Conservation (phyloP, 73 alveolate species). For the Symbiodinium natans region DNA sequence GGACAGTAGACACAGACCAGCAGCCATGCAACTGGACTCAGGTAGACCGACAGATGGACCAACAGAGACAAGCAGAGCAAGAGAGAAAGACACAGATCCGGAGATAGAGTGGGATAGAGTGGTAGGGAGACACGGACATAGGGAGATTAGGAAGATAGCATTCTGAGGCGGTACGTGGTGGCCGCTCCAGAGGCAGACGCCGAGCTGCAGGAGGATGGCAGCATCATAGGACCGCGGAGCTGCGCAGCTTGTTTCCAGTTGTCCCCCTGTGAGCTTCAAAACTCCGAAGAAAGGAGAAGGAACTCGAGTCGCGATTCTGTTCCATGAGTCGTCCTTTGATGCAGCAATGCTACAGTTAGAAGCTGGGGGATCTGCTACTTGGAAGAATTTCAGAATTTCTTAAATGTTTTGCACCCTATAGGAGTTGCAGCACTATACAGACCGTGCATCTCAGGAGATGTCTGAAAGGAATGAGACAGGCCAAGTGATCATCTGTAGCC, state of each 20-base stretch:
- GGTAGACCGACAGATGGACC: too few species aligned
- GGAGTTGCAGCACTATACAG: background rate
- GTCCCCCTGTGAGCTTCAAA: background rate
- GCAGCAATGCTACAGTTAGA: slow-evolving; percentile 46
- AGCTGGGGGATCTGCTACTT: slow-evolving; percentile 32
- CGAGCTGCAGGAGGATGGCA: slow-evolving; percentile 17
- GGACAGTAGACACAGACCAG: too few species aligned
- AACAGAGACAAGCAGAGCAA: too few species aligned
- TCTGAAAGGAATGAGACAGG: background rate
- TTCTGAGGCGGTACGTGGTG: slow-evolving; percentile 26
- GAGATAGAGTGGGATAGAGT: too few species aligned
- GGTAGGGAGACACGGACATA: too few species aligned
- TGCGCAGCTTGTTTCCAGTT: background rate
- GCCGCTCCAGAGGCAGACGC: slow-evolving; percentile 17
- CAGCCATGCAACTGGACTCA: too few species aligned
- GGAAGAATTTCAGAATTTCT: too few species aligned
- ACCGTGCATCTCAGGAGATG: background rate
- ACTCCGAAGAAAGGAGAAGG: background rate
- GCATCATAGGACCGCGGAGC: slow-evolving; percentile 3
- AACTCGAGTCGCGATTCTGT: slow-evolving; percentile 36
- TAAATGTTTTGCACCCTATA: too few species aligned
- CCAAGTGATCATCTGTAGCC: too few species aligned
- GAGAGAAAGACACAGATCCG: too few species aligned
- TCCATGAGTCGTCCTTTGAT: slow-evolving; percentile 60
- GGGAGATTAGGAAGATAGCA: too few species aligned